Percentiles rank a stretch among this genome's conserved stretches.
phyloP scores from a whole-genome alignment of 2,329 filamentous ascomycete genomes.

The Ophiostoma piceae region DNA sequence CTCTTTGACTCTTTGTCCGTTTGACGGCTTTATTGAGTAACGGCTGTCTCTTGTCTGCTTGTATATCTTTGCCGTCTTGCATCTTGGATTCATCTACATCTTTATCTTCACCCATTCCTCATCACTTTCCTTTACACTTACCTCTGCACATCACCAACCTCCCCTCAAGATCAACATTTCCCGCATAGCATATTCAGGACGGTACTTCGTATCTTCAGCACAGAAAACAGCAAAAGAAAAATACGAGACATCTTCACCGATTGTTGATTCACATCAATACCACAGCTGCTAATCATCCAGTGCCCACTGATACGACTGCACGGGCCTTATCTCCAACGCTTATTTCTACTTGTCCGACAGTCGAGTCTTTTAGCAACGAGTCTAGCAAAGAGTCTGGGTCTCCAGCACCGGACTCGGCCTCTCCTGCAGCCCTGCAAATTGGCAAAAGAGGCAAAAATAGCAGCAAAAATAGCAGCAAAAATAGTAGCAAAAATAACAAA shows the following conservation, averaged over 20 bases:
- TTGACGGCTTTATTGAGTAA: not conserved
- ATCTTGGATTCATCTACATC: too few relatives aligned
- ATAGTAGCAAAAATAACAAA: not conserved
- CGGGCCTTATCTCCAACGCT: not conserved
- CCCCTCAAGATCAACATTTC: too few relatives aligned
- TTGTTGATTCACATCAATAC: not conserved
- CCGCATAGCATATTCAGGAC: too few relatives aligned
- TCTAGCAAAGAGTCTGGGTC: not conserved
- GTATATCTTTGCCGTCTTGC: too few relatives aligned
- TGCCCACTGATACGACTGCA: not conserved
- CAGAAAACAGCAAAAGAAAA: too few relatives aligned
- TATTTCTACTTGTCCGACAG: not conserved
- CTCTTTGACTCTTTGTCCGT: not conserved
- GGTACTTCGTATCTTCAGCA: too few relatives aligned
- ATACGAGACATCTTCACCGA: not conserved
- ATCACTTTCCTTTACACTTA: too few relatives aligned
- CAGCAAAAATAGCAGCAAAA: not conserved
- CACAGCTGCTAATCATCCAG: not conserved
- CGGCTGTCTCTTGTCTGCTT: not conserved
- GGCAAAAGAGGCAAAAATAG: not conserved
- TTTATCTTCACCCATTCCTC: too few relatives aligned
- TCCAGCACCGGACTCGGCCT: constrained; percentile 2
- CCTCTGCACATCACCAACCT: too few relatives aligned
- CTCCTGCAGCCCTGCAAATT: not conserved
- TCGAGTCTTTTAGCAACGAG: not conserved